These are phyloP conservation scores for Kwoniella newhampshirensis DNA, from an alignment of 768 basidiomycete species.

Conservation along the genomic window DNA sequence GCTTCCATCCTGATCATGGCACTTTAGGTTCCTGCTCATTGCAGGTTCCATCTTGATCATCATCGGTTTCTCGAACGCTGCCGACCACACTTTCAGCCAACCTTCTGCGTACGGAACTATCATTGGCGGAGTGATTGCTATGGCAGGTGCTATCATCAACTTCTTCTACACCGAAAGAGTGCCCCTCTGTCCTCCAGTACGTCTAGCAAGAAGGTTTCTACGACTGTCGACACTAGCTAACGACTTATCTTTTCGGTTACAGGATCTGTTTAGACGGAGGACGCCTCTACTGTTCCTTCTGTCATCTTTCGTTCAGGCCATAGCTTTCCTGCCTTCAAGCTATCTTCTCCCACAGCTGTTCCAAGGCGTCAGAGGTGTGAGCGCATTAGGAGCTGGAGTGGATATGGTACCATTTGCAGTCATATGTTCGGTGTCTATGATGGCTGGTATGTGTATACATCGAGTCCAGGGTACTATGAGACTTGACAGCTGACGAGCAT, in stretches of 20 bases:
- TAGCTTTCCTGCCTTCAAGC: constrained; percentile 40
- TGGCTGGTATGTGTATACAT: too few relatives aligned
- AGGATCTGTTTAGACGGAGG: constrained; percentile 51
- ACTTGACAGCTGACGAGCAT: too few relatives aligned
- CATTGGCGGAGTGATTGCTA: constrained; percentile 40
- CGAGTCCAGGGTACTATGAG: too few relatives aligned
- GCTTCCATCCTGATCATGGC: constrained; percentile 24
- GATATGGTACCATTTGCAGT: constrained; percentile 48
- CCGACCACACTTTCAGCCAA: constrained; percentile 48
- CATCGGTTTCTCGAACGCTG: constrained; percentile 52
- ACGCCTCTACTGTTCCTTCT: constrained; percentile 48
- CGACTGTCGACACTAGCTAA: too few relatives aligned
- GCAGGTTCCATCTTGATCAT: constrained; percentile 50
- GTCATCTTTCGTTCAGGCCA: constrained; percentile 41
- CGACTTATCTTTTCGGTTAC: too few relatives aligned
- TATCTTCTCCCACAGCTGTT: constrained; percentile 42
- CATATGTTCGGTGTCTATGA: constrained; percentile 29
- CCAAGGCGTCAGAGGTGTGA: constrained; percentile 43
- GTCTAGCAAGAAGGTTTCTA: too few relatives aligned
- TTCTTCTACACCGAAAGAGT: constrained; percentile 52
- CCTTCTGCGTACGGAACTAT: constrained; percentile 51
- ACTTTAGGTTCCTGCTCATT: constrained; percentile 49
- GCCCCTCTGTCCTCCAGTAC: constrained; percentile 52
- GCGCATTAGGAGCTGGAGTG: constrained; percentile 27
- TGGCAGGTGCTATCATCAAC: constrained; percentile 27